Conservation (phyloP, 2,329 filamentous ascomycete genomes). For the Neofusicoccum ribis region DNA sequence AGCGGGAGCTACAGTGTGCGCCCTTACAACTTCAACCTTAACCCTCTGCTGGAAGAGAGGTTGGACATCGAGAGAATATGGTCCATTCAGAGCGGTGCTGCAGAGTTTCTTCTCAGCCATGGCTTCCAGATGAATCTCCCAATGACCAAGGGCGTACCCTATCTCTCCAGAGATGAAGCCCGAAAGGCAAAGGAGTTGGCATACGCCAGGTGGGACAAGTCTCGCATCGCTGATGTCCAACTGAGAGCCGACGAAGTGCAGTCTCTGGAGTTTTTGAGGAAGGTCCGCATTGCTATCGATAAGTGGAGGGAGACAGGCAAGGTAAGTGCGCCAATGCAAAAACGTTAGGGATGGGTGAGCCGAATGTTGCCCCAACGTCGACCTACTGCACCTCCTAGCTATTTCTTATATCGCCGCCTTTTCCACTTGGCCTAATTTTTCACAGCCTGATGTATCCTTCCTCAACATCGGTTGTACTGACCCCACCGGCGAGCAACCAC, state of each 20-base stretch:
- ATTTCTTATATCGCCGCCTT: not conserved
- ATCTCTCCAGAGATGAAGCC: conserved; percentile 63
- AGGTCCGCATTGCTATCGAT: conserved; percentile 47
- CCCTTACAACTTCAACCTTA: conserved; percentile 66
- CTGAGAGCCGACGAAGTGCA: conserved; percentile 55
- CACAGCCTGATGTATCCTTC: conserved; percentile 9
- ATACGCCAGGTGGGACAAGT: conserved; percentile 44
- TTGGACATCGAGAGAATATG: conserved; percentile 63
- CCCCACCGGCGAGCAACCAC: conserved; percentile 26
- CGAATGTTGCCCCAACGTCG: not conserved
- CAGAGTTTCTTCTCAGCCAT: conserved; percentile 61
- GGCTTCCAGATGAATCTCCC: conserved; percentile 60
- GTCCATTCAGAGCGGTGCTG: conserved; percentile 58
- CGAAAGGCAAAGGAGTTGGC: conserved; percentile 47
- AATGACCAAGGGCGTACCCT: conserved; percentile 60
- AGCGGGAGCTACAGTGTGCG: conserved; percentile 59
- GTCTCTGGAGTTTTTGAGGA: conserved; percentile 52
- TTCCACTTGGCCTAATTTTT: conserved; percentile 48
- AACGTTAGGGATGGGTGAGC: not conserved
- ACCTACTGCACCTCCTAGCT: not conserved
- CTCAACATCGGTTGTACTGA: conserved; percentile 35
- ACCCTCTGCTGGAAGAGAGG: conserved; percentile 54
- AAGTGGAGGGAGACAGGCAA: conserved; percentile 45
- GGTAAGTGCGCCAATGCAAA: conserved; percentile 19
- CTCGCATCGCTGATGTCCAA: conserved; percentile 46